Conservation (phyloP, 2,329 filamentous ascomycete species). For the Pseudovirgaria hyperparasitica region DNA sequence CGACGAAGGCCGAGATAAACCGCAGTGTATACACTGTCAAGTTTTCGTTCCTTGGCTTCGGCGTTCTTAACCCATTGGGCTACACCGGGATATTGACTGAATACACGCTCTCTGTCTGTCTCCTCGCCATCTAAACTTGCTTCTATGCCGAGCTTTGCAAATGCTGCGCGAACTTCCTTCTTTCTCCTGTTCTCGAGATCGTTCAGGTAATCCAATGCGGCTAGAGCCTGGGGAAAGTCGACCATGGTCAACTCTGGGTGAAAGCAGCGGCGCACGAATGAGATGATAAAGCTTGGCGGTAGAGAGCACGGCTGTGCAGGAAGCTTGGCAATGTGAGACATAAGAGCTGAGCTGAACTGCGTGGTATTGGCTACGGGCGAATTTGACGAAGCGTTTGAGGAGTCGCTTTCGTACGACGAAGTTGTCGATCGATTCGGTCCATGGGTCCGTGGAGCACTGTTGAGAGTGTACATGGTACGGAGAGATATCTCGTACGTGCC, state of each 20-base stretch:
- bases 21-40: conserved; percentile 39
- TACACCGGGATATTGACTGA: conserved; percentile 40
- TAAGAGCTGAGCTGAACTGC: conserved; percentile 39
- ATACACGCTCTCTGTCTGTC: conserved; percentile 34
- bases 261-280: conserved; percentile 49
- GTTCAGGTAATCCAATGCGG: conserved; percentile 52
- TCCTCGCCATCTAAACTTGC: conserved; percentile 34
- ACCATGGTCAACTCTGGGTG: conserved; percentile 42
- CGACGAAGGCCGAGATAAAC: conserved; percentile 49
- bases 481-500: conserved; percentile 53
- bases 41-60: conserved; percentile 27
- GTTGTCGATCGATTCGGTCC: conserved; percentile 23
- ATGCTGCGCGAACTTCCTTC: conserved; percentile 43
- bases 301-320: conserved; percentile 49
- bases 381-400: conserved; percentile 24
- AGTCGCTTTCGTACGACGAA: too few relatives aligned
- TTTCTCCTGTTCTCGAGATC: conserved; percentile 48
- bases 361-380: conserved; percentile 28
- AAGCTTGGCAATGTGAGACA: conserved; percentile 44
- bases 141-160: conserved; percentile 40
- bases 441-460: conserved; percentile 41
- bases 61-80: conserved; percentile 42
- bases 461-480: conserved; percentile 55
- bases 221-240: conserved; percentile 53
- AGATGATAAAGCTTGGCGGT: conserved; percentile 49